phyloP scores from a whole-genome alignment of 106 monocot species.

The Dendrobium nobile region DNA sequence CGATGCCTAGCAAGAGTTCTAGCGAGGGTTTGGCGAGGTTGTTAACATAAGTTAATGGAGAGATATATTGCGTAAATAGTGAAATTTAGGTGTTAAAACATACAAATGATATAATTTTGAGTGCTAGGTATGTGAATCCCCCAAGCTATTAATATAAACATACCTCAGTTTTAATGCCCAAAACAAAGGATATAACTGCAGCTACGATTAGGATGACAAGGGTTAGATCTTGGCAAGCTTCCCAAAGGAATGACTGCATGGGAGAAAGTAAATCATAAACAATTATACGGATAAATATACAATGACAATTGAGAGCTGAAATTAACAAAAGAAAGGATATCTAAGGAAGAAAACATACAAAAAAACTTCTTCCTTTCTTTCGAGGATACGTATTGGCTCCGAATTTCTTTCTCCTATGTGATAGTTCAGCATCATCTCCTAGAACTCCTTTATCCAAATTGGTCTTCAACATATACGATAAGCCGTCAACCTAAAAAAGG shows the following conservation, averaged over 20 bases:
- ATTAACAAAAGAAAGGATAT: not conserved
- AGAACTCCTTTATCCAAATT: slow-evolving; percentile 51
- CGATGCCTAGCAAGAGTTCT: too few relatives aligned
- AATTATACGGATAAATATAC: not conserved
- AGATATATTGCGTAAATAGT: too few relatives aligned
- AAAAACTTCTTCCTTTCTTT: slow-evolving; percentile 71
- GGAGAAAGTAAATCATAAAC: not conserved
- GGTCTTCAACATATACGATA: slow-evolving; percentile 41
- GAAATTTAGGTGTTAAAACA: too few relatives aligned
- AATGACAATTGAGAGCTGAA: not conserved
- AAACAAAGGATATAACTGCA: slow-evolving; percentile 41
- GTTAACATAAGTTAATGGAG: too few relatives aligned
- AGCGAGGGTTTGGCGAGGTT: too few relatives aligned
- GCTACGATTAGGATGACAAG: slow-evolving; percentile 56
- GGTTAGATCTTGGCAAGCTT: slow-evolving; percentile 58
- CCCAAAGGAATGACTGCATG: slow-evolving; percentile 39
- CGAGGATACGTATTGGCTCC: slow-evolving; percentile 71
- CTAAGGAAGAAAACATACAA: slow-evolving; percentile 23
- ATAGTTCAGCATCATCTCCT: slow-evolving; percentile 56
- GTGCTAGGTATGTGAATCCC: too few relatives aligned
- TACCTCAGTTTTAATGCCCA: slow-evolving; percentile 62
- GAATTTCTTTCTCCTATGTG: slow-evolving; percentile 41
- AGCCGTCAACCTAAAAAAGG: slow-evolving; percentile 30
- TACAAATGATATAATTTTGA: too few relatives aligned
- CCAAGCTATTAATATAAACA: not conserved